Conservation (phyloP, 139 green algal genomes). For the Chlamydomonas urium region DNA sequence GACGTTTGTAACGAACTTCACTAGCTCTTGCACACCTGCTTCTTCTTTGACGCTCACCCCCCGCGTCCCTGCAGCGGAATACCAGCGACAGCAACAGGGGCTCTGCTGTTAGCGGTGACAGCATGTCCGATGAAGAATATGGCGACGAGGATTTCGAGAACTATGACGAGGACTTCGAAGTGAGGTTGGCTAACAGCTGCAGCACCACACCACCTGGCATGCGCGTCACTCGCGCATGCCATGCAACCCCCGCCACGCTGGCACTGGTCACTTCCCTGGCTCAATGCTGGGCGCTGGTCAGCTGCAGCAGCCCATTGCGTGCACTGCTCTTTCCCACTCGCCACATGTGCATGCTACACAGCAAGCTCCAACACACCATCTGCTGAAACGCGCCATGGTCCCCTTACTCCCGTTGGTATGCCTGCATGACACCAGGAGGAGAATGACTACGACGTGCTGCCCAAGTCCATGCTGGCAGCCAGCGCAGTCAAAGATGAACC, state of each 20-base stretch:
- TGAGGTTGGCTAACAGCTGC: background rate
- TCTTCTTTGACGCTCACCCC: too few relatives aligned
- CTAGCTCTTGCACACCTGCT: too few relatives aligned
- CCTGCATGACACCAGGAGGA: conserved; percentile 22
- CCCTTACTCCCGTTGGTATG: background rate
- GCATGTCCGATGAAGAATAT: conserved; percentile 25
- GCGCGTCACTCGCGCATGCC: background rate
- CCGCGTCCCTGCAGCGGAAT: too few relatives aligned
- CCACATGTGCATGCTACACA: background rate
- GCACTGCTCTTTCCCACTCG: background rate
- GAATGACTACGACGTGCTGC: conserved; percentile 44
- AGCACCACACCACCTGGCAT: background rate
- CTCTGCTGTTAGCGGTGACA: too few relatives aligned
- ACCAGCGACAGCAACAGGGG: too few relatives aligned
- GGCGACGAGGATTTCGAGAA: conserved; percentile 46
- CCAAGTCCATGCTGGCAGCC: conserved; percentile 11
- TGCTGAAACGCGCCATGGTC: background rate
- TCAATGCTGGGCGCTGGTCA: background rate
- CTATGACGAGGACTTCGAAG: conserved; percentile 51
- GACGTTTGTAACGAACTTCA: too few relatives aligned
- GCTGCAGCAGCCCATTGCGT: background rate
- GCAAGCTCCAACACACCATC: background rate
- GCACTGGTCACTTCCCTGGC: too few relatives aligned
- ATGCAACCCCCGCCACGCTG: too few relatives aligned
- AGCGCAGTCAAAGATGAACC: too few relatives aligned